Evolutionary conservation across 306 rosid species (phyloP).

Genomic region (Lathyrus aphaca): DNA sequence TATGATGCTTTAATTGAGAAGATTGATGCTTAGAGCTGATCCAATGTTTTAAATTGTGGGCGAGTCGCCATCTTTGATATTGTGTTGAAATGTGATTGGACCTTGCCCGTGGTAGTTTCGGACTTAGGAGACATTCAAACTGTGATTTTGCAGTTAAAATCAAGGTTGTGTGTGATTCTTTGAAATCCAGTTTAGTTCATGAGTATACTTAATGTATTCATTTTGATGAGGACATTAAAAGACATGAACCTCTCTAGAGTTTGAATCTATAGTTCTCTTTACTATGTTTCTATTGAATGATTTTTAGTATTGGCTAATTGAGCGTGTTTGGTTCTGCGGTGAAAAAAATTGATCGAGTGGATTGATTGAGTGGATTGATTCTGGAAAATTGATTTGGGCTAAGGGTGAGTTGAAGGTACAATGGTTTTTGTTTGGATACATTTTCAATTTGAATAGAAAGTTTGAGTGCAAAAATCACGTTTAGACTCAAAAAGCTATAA

Average conservation of each 20-base stretch:
- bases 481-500: too few relatives aligned
- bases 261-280: background rate
- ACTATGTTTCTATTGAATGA: conserved; percentile 2
- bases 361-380: too few relatives aligned
- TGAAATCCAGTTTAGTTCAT: conserved; percentile 11
- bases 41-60: background rate
- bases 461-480: too few relatives aligned
- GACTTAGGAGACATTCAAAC: too few relatives aligned
- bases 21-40: conserved; percentile 11
- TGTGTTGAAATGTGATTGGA: background rate
- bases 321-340: too few relatives aligned
- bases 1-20: conserved; percentile 3
- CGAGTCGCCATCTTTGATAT: background rate
- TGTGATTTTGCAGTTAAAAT: background rate
- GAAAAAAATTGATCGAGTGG: too few relatives aligned
- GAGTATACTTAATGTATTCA: background rate
- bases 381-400: too few relatives aligned
- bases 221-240: background rate
- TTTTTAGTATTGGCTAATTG: background rate
- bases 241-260: conserved; percentile 1
- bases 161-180: background rate
- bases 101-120: too few relatives aligned
- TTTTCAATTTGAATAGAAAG: too few relatives aligned
- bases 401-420: too few relatives aligned
- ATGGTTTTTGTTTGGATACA: too few relatives aligned